These are phyloP conservation scores for Luffa acutangula DNA, from an alignment of 306 rosid genomes.

Conservation along the genomic window DNA sequence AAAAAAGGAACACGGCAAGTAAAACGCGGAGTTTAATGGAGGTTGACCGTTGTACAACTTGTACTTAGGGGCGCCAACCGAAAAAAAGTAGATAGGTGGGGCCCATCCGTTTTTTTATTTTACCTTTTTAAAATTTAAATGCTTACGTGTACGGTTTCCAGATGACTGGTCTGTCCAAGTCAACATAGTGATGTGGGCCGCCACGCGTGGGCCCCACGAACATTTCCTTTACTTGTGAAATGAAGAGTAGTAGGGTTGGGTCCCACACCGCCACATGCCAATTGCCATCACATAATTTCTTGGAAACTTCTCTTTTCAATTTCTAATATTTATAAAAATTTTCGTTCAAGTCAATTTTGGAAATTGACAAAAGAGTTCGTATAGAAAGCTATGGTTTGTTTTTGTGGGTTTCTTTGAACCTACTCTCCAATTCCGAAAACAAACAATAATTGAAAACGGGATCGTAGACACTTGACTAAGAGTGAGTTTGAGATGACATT, in stretches of 20 bases:
- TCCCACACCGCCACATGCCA: neutral
- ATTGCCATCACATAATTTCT: neutral
- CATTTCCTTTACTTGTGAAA: neutral
- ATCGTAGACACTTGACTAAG: neutral
- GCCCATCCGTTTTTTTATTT: neutral
- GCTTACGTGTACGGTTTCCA: neutral
- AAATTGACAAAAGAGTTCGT: neutral
- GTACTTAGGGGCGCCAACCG: neutral
- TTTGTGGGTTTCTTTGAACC: neutral
- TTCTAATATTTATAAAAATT: neutral
- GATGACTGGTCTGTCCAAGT: slow-evolving; percentile 1
- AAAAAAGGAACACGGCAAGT: neutral
- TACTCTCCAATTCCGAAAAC: neutral
- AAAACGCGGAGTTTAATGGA: slow-evolving; percentile 6
- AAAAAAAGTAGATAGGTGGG: neutral
- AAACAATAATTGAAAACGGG: no score
- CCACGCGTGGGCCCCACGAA: neutral
- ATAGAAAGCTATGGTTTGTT: neutral
- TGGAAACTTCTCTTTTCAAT: neutral
- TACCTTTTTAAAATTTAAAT: neutral
- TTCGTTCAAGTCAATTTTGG: neutral
- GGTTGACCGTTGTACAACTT: slow-evolving; percentile 7
- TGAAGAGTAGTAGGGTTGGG: neutral
- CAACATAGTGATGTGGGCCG: slow-evolving; percentile 3
- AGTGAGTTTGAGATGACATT: neutral